Evolutionary conservation across 176 grass and related monocot genomes (phyloP), one percentile per base, ranked within the genome.

Genomic region (Zoysia japonica): DNA sequence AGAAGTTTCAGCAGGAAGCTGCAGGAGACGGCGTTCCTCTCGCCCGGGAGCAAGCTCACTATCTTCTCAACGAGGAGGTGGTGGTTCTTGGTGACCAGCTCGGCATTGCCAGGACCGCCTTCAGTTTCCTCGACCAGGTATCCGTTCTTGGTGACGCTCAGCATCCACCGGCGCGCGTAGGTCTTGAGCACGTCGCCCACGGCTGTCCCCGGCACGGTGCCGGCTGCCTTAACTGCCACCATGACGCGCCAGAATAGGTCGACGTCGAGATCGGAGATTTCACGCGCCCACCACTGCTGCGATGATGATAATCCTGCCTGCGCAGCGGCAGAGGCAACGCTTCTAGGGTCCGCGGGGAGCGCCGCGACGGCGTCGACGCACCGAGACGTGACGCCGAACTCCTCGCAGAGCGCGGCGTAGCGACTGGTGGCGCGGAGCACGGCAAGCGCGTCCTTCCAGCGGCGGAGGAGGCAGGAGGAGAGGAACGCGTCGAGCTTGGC

Each of bases 201-300:
- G 72, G 52, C 75, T 62, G 78, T 72, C 2, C n/a, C 76, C 3
- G 56, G 45, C 6, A 97, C 86, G 70, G 74, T 65, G 2, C 90
- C 88, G 0, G 86, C 74, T 4, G 90, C 91, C 76, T 89, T 97
- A n/a, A 93, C 88, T 28, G 88, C 83, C 46, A 91, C 80, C 88
- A 97, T 93, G 68, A 97, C 76, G 51, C 93, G 82, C 88, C 93
- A 93, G 80, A 89, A 97, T 14, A 90, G 83, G 70, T 91, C 93
- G 13, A 89, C 71, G 39, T 72, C 73, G 41, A 97, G 82, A 41
- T 90, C 86, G 14, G 83, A 53, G 47, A 93, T 39, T 69, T 93
- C 93, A 0, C 74, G 64, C 3, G 42, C 88, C 93, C 88, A 97
- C 90, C 86, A 83, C 50, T 17, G 84, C 46, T 51, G 36, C 64